Evolutionary conservation across 148 eudicot genomes (phyloP).

Genomic region (Vaccinium darrowii): DNA sequence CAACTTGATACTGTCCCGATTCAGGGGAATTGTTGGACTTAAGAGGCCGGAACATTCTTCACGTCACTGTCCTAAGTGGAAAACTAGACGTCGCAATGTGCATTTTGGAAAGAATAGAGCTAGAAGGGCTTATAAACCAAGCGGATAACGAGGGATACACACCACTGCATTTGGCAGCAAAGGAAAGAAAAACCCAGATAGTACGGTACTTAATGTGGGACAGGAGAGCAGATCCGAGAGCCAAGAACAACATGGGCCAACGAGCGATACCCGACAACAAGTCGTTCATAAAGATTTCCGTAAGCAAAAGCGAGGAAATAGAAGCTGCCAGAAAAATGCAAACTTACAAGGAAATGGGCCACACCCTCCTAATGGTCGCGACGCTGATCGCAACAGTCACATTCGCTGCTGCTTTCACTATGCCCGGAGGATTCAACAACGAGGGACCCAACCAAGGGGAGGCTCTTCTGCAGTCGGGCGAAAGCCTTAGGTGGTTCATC

Average conservation of each 20-base stretch:
- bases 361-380: neutral
- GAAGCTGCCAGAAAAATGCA: neutral
- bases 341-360: neutral
- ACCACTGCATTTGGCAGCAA: neutral
- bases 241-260: neutral
- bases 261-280: neutral
- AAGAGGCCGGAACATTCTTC: neutral
- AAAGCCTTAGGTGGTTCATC: neutral
- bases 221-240: constrained; percentile 1
- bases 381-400: neutral
- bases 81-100: neutral
- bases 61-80: neutral
- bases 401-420: neutral
- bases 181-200: neutral
- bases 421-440: neutral
- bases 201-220: constrained; percentile 1
- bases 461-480: neutral
- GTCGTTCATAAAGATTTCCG: neutral
- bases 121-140: constrained; percentile 2
- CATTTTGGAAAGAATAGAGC: neutral
- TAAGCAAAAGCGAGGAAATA: neutral
- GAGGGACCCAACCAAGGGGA: neutral
- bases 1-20: neutral
- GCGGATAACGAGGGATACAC: neutral
- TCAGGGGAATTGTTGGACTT: neutral